These are phyloP conservation scores for Gastrolobium bilobum DNA, from an alignment of 306 rosid species.

Conservation along the genomic window DNA sequence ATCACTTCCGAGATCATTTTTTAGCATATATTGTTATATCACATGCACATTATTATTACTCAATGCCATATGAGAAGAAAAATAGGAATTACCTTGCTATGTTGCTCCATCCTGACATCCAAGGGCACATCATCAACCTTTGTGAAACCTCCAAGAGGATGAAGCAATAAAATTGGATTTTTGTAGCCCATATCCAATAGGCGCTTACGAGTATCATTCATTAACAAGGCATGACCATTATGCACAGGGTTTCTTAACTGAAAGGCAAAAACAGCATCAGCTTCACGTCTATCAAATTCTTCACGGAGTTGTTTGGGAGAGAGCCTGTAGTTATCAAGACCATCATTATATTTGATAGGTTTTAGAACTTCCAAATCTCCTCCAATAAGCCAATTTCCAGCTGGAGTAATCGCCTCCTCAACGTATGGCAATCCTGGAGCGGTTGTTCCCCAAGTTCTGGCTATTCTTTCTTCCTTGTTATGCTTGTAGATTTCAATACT, in stretches of 20 bases:
- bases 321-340: conserved; percentile 90
- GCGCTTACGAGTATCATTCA: conserved; percentile 90
- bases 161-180: conserved; percentile 92
- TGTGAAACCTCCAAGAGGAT: conserved; percentile 96
- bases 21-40: background rate
- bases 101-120: conserved; percentile 99
- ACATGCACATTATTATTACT: background rate
- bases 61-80: conserved; percentile 25
- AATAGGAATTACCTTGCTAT: conserved; percentile 81
- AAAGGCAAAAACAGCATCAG: conserved; percentile 97
- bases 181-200: conserved; percentile 93
- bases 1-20: conserved; percentile 28
- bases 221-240: conserved; percentile 93
- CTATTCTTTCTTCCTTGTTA: conserved; percentile 97
- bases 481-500: conserved; percentile 95
- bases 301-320: conserved; percentile 91
- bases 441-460: conserved; percentile 97
- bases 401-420: conserved; percentile 79
- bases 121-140: conserved; percentile 95
- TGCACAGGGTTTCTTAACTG: conserved; percentile 98
- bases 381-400: conserved; percentile 96
- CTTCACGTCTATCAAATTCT: conserved; percentile 84
- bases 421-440: conserved; percentile 91
- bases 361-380: conserved; percentile 90
- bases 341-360: conserved; percentile 85